A percentile compares a stretch with the other conserved stretches of the same genome.
Evolutionary conservation across 2,329 filamentous ascomycete species (phyloP).

Genomic region (Botryosphaeria dothidea): DNA sequence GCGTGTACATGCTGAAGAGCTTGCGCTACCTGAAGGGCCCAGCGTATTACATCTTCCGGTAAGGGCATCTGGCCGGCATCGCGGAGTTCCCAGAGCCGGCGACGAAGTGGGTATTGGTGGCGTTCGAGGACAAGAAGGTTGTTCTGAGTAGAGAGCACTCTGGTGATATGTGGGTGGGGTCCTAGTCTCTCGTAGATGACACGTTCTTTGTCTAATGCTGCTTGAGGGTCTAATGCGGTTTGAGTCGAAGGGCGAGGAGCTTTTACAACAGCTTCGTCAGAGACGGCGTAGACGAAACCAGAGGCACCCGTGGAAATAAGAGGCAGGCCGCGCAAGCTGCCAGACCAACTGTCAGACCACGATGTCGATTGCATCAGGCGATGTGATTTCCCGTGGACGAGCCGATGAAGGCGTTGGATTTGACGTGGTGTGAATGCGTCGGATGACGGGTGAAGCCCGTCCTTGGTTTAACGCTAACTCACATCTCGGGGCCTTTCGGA

Average conservation of each 20-base stretch:
- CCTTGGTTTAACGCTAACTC: not conserved
- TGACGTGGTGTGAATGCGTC: not conserved
- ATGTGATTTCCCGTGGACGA: not conserved
- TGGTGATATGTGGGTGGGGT: conserved; percentile 14
- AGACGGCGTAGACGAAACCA: conserved; percentile 13
- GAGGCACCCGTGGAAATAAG: conserved; percentile 15
- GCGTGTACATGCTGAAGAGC: conserved; percentile 23
- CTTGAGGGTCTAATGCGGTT: not conserved
- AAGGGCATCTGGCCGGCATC: not conserved
- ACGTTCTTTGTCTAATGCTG: conserved; percentile 14
- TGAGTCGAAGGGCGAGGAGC: not conserved
- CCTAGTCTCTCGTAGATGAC: conserved; percentile 18
- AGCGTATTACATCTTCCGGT: conserved; percentile 15
- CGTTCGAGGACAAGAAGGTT: conserved; percentile 14
- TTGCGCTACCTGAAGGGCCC: conserved; percentile 23
- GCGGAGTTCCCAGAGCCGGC: conserved; percentile 17
- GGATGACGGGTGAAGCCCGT: not conserved
- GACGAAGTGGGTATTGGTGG: conserved; percentile 15
- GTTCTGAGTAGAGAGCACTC: not conserved
- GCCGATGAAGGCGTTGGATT: not conserved
- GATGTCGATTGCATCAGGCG: not conserved
- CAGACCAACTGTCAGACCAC: not conserved
- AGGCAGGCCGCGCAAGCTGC: conserved; percentile 1
- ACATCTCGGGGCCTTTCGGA: not conserved
- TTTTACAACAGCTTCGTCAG: conserved; percentile 14